Evolutionary conservation across 176 grass and related monocot genomes (phyloP).

Genomic region (Hyparrhenia diplandra): DNA sequence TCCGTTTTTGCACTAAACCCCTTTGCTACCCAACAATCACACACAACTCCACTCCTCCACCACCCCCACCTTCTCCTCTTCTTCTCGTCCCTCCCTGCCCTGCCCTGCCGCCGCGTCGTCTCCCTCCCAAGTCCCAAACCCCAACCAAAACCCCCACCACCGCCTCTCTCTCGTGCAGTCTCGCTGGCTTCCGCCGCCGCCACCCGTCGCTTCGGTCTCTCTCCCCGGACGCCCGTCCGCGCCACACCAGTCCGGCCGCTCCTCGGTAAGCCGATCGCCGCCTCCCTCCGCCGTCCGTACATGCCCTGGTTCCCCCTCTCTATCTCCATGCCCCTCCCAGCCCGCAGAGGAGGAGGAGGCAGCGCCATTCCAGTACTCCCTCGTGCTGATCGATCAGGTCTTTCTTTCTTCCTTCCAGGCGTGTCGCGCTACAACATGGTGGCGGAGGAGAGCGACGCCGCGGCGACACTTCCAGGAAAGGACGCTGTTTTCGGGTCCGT

Average conservation of each 20-base stretch:
- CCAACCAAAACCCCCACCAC: background rate
- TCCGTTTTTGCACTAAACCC: background rate
- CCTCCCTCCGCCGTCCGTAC: background rate
- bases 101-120: too few species aligned
- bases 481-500: background rate
- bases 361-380: too few species aligned
- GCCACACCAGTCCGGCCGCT: background rate
- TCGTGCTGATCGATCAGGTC: too few species aligned
- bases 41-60: background rate
- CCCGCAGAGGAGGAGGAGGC: too few species aligned
- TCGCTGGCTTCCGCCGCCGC: background rate
- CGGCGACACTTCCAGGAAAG: background rate
- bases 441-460: background rate
- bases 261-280: constrained; percentile 1
- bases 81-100: background rate
- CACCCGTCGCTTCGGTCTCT: background rate
- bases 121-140: background rate
- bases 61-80: too few species aligned
- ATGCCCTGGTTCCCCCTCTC: too few species aligned
- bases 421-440: constrained; percentile 1
- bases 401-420: too few species aligned
- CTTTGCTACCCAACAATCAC: background rate
- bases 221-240: constrained; percentile 5
- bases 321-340: too few species aligned
- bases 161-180: background rate